Evolutionary conservation across 1,139 yeast genomes (phyloP).

Genomic region (Insectozyma bohioensis): DNA sequence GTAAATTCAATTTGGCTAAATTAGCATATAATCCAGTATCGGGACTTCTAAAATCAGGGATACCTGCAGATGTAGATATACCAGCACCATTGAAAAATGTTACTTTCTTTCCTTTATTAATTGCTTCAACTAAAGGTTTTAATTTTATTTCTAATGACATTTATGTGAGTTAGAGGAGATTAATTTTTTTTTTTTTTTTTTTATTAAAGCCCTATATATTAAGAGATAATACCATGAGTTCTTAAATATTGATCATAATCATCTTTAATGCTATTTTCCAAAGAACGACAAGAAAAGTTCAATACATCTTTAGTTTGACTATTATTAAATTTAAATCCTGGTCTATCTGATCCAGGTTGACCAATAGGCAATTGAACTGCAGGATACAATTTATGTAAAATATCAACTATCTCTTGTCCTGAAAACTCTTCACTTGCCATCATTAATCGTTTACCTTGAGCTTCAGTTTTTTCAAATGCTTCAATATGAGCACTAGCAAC

Average conservation of each 20-base stretch:
- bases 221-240: conserved; percentile 14
- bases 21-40: conserved; percentile 88
- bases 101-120: conserved; percentile 29
- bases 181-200: background rate
- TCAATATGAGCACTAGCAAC: conserved; percentile 48
- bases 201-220: background rate
- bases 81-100: conserved; percentile 85
- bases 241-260: conserved; percentile 40
- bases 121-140: conserved; percentile 22
- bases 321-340: conserved; percentile 18
- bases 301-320: conserved; percentile 26
- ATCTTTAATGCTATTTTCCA: conserved; percentile 36
- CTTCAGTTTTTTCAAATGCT: conserved; percentile 28
- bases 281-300: conserved; percentile 24
- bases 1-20: conserved; percentile 68
- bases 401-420: conserved; percentile 24
- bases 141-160: conserved; percentile 17
- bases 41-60: conserved; percentile 93
- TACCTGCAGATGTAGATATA: conserved; percentile 87
- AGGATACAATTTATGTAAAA: conserved; percentile 17
- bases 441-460: conserved; percentile 16
- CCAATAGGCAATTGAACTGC: conserved; percentile 31
- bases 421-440: conserved; percentile 14
- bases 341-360: conserved; percentile 17
- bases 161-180: background rate